Evolutionary conservation across 2,329 filamentous ascomycete species (phyloP), one percentile per base, ranked within the genome.

Genomic region (Fusarium sp.): DNA sequence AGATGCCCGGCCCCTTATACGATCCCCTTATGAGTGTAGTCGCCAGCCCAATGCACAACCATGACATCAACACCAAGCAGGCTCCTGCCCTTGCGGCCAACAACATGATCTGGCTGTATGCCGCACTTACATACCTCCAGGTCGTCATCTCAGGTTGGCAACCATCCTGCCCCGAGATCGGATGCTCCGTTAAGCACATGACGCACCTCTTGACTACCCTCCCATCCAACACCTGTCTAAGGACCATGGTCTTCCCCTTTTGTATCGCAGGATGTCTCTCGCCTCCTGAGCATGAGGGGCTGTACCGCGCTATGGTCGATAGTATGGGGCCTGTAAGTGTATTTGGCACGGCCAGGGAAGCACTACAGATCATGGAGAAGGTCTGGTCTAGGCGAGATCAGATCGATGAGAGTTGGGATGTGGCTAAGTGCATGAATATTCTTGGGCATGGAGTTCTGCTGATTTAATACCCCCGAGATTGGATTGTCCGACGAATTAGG

Each of bases 101-200:
- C 59, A 79, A 79, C 67, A 77, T 77, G 16, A 81, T 85, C 43
- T 87, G 85, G 85, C 81, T 83, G 2, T 80, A 84, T 45, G 84
- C 83, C 2, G 78, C 82, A 1, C 76, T 85, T 3, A 79, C 81
- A 10, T 86, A 86, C 61, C 79, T 87, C 14, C 76, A 79, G 14
- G 81, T 85, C 6, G 83, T 86, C 21, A 78, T 85, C 5, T 81
- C 80, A 2, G 85, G 85, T 6, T 87, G 84, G 85, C 84, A 85
- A 63, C 84, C 84, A 1, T 79, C 79, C 1, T 81, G 77, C 48
- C 74, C 77, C 0, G 83, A 85, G 52, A 80, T 85, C 4, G 77
- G 77, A 4, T 62, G 68, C 25, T 65, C 76, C 23, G 75, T 83
- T 67, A 43, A 72, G 63, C 75, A 69, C 39, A 77, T 79, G 57